Base-by-base conservation (phyloP, 1,139 yeast genomes). In the Taphrina wiesneri region DNA sequence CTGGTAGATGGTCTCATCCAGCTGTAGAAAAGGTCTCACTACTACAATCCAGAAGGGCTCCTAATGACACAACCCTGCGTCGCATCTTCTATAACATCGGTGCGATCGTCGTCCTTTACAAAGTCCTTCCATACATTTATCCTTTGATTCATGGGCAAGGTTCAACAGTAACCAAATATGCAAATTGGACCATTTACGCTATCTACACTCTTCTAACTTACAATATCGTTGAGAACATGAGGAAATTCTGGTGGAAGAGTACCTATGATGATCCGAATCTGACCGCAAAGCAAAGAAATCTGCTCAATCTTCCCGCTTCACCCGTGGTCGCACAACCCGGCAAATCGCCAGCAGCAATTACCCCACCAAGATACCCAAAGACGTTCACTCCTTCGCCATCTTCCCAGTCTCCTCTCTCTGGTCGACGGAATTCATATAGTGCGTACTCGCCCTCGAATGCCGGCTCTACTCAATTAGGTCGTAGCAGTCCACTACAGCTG, bases 231-330 rank as follows among this genome's bases (percentile, higher is more conserved):
- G 64, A 60, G 32, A 60, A 51, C 34, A 45, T 51, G 30, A 26
- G 64, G 15, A 56, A 57, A 19, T 60, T 60, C 43, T 52, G 56
- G 46, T 60, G 64, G 64, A 60, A 47, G 34, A 23, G 26, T 30
- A 32, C 51, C n/a, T 52, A 51, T 13, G 57, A 49, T 28, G 41
- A 41, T 15, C 56, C 56, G 9, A 39, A 26, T 34, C 26, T 60
- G 57, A 60, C 64, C n/a, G 64, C 45, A 28, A 30, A n/a, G 11
- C 64, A 60, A 51, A 36, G 64, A 15, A 25, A 26, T 15, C 43
- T 49, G 41, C 52, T 60, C n/a, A 60, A 60, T 23, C 52, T 60
- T 15, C 64, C 64, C 11, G 52, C 64, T n/a, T 60, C 64, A 11
- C 64, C 64, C 5, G 56, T 28, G 17, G 43, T 21, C 11, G 51